Conservation (phyloP, 805 yeast species). For the Yamadazyma nakazawae region DNA sequence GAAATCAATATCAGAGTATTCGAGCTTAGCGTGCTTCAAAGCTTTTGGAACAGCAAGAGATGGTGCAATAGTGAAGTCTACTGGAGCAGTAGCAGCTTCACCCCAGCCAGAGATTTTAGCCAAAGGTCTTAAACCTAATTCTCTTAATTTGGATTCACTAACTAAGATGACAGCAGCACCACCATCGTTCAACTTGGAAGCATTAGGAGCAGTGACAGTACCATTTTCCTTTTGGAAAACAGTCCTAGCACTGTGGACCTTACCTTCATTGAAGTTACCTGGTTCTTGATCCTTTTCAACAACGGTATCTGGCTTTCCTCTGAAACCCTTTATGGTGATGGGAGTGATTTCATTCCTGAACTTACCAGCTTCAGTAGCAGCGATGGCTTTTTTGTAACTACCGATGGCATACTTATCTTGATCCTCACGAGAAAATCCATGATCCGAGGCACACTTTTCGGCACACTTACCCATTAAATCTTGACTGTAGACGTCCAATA, state of each 20-base stretch:
- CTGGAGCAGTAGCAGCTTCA: constrained; percentile 95
- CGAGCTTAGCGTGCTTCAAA: constrained; percentile 74
- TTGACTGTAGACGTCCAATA: constrained; percentile 86
- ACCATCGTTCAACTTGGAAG: constrained; percentile 96
- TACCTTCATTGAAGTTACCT: constrained; percentile 70
- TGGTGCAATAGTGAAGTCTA: constrained; percentile 96
- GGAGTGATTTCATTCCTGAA: constrained; percentile 81
- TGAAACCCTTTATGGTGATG: constrained; percentile 79
- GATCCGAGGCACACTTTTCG: constrained; percentile 90
- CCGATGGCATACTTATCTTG: constrained; percentile 86
- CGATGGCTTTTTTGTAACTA: constrained; percentile 83
- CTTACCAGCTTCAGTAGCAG: constrained; percentile 78
- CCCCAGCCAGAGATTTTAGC: constrained; percentile 94
- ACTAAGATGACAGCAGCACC: constrained; percentile 93
- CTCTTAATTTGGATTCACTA: constrained; percentile 79
- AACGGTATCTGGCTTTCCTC: constrained; percentile 61
- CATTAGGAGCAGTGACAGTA: constrained; percentile 95
- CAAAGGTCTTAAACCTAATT: constrained; percentile 82
- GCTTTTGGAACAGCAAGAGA: constrained; percentile 95
- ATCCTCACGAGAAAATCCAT: constrained; percentile 70
- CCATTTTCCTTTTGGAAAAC: constrained; percentile 90
- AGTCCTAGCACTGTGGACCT: constrained; percentile 77
- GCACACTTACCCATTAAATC: constrained; percentile 96
- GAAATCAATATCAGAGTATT: constrained; percentile 70
- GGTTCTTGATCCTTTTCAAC: constrained; percentile 83